A percentile compares a stretch with the other conserved stretches of the same genome.
Evolutionary conservation across 495 filamentous ascomycete species (phyloP).

Genomic region (Penicillium lividum): DNA sequence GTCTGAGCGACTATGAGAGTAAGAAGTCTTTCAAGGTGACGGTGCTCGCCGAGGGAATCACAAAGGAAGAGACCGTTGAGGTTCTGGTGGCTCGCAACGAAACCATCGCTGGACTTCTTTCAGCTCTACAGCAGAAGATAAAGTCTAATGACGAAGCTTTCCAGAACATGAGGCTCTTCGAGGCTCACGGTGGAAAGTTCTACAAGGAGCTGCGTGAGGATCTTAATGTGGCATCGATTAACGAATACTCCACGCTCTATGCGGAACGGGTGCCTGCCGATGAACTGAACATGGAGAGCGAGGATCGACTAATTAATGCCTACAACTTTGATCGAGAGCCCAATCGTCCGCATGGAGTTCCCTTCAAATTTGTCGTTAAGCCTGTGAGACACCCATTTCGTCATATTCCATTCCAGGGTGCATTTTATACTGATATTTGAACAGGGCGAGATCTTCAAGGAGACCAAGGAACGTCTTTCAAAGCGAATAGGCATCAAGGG

Average conservation of each 20-base stretch:
- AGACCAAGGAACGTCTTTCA: constrained; percentile 88
- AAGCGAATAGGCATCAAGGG: constrained; percentile 92
- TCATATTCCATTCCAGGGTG: not conserved
- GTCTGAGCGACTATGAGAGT: constrained; percentile 86
- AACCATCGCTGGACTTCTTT: constrained; percentile 71
- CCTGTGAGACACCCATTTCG: constrained; percentile 55
- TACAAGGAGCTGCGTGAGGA: constrained; percentile 68
- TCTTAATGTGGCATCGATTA: constrained; percentile 68
- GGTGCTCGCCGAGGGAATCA: constrained; percentile 85
- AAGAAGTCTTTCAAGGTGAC: constrained; percentile 81
- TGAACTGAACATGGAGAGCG: constrained; percentile 61
- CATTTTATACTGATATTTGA: constrained; percentile 22
- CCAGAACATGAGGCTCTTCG: constrained; percentile 71
- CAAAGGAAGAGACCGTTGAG: constrained; percentile 82
- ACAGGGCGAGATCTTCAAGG: constrained; percentile 81
- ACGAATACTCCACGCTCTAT: constrained; percentile 81
- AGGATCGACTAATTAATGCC: constrained; percentile 65
- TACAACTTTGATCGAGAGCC: constrained; percentile 93
- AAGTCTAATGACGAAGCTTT: constrained; percentile 72
- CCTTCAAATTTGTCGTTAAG: constrained; percentile 88
- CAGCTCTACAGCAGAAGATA: constrained; percentile 73
- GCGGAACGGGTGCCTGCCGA: constrained; percentile 82
- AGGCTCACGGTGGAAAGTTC: constrained; percentile 75
- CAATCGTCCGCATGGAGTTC: constrained; percentile 74
- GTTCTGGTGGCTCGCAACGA: constrained; percentile 83